phyloP scores from a whole-genome alignment of 1,284 basidiomycete genomes.

The Ceratobasidium sp. region DNA sequence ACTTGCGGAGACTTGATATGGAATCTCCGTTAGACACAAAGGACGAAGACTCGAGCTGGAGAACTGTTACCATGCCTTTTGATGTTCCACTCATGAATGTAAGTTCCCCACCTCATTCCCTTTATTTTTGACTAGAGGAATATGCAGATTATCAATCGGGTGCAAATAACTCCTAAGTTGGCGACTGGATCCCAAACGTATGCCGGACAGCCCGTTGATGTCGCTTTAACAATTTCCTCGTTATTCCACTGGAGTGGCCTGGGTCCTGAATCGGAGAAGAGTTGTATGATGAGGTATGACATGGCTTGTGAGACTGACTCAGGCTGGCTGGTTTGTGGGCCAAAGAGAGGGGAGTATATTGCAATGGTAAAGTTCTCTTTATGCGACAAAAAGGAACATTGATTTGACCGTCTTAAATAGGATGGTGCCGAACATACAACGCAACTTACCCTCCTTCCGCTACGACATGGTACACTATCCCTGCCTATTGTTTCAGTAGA shows the following conservation, averaged over 20 bases:
- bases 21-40: constrained; percentile 51
- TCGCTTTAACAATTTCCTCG: constrained; percentile 66
- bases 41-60: constrained; percentile 57
- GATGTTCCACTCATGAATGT: constrained; percentile 83
- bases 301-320: constrained; percentile 70
- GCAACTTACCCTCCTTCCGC: constrained; percentile 74
- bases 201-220: constrained; percentile 79
- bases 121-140: background rate
- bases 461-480: constrained; percentile 76
- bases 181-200: constrained; percentile 59
- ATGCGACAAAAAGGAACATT: constrained; percentile 31
- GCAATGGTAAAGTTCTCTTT: constrained; percentile 62
- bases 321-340: constrained; percentile 84
- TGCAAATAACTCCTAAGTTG: constrained; percentile 60
- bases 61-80: constrained; percentile 76
- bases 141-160: constrained; percentile 73
- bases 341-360: constrained; percentile 76
- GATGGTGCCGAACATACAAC: constrained; percentile 63
- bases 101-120: constrained; percentile 48
- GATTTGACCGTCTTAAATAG: constrained; percentile 50
- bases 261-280: constrained; percentile 57
- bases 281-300: constrained; percentile 67
- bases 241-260: constrained; percentile 74
- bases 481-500: constrained; percentile 72
- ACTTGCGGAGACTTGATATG: constrained; percentile 3